phyloP scores from a whole-genome alignment of 2,329 filamentous ascomycete species.

The Aureobasidium leucospermi region DNA sequence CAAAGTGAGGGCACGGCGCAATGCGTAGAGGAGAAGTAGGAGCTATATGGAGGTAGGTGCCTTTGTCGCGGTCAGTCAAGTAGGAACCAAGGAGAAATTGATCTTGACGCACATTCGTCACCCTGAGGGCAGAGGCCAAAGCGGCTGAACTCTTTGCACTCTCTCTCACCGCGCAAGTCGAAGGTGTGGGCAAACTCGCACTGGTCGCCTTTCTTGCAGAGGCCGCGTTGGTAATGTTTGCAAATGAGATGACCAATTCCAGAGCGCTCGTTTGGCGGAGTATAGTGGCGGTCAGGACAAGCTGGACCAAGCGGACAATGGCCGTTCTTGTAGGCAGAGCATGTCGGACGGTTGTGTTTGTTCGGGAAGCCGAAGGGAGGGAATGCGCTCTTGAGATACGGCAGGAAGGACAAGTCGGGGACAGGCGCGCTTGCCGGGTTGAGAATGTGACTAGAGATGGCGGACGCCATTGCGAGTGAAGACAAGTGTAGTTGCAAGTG shows the following conservation, averaged over 20 bases:
- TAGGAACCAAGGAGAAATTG: constrained; percentile 74
- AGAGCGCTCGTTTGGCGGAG: constrained; percentile 36
- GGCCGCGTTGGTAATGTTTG: constrained; percentile 95
- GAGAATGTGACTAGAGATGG: constrained; percentile 24
- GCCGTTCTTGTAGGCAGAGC: constrained; percentile 77
- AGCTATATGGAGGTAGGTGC: constrained; percentile 44
- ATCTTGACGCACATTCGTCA: constrained; percentile 67
- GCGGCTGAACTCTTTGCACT: constrained; percentile 92
- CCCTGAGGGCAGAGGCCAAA: constrained; percentile 95
- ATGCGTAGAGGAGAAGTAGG: constrained; percentile 54
- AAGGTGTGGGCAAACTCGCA: constrained; percentile 99
- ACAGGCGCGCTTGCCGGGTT: constrained; percentile 23
- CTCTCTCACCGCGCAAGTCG: constrained; percentile 95
- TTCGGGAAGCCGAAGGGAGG: constrained; percentile 27
- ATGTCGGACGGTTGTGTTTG: constrained; percentile 52
- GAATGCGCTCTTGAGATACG: constrained; percentile 25
- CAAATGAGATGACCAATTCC: constrained; percentile 62
- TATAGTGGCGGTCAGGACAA: constrained; percentile 76
- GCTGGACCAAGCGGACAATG: constrained; percentile 78
- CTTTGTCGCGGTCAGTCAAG: constrained; percentile 8
- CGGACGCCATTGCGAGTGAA: not conserved
- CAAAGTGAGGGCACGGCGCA: constrained; percentile 74
- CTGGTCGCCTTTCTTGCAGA: constrained; percentile 94
- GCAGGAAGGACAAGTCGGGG: constrained; percentile 27
- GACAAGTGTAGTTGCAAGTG: not conserved